A percentile compares a stretch with the other conserved stretches of the same genome.
Conservation (phyloP, 495 filamentous ascomycete genomes). For the Symbiotaphrina buchneri region DNA sequence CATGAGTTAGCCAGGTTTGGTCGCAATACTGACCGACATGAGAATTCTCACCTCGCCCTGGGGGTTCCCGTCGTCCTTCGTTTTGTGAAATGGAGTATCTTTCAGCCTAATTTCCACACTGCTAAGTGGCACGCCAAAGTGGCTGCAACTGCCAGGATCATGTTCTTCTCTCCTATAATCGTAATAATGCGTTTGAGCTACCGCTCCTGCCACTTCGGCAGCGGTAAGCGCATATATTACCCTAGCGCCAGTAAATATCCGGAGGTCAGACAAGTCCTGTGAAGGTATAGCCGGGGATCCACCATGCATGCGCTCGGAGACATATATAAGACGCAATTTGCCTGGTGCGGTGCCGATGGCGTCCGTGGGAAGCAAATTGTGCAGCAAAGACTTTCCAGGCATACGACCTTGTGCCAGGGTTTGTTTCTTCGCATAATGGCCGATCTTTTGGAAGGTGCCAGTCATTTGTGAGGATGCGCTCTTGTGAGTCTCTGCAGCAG, state of each 20-base stretch:
- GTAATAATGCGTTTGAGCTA: slow-evolving; percentile 62
- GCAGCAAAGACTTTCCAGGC: too few species aligned
- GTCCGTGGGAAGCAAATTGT: slow-evolving; percentile 38
- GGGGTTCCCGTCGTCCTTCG: slow-evolving; percentile 24
- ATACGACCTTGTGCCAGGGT: slow-evolving; percentile 26
- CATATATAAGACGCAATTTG: slow-evolving; percentile 54
- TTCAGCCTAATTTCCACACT: slow-evolving; percentile 53
- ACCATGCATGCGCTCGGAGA: slow-evolving; percentile 31
- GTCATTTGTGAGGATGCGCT: slow-evolving; percentile 12
- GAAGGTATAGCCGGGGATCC: slow-evolving; percentile 33
- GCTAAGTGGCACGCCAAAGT: slow-evolving; percentile 70
- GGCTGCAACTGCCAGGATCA: too few species aligned
- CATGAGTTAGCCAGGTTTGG: too few species aligned
- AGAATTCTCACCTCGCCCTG: slow-evolving; percentile 37
- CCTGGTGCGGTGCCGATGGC: slow-evolving; percentile 39
- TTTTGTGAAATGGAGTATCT: slow-evolving; percentile 33
- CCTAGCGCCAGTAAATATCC: slow-evolving; percentile 57
- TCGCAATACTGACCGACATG: background rate
- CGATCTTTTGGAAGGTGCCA: slow-evolving; percentile 13
- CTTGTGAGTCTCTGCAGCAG: slow-evolving; percentile 40
- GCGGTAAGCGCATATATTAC: slow-evolving; percentile 73
- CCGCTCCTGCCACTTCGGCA: slow-evolving; percentile 61
- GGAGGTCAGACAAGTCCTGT: slow-evolving; percentile 49
- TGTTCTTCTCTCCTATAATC: slow-evolving; percentile 51
- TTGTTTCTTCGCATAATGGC: slow-evolving; percentile 25